Evolutionary conservation across 2,329 filamentous ascomycete species (phyloP), one percentile per base, ranked within the genome.

Genomic region (Stylonectria norvegica): DNA sequence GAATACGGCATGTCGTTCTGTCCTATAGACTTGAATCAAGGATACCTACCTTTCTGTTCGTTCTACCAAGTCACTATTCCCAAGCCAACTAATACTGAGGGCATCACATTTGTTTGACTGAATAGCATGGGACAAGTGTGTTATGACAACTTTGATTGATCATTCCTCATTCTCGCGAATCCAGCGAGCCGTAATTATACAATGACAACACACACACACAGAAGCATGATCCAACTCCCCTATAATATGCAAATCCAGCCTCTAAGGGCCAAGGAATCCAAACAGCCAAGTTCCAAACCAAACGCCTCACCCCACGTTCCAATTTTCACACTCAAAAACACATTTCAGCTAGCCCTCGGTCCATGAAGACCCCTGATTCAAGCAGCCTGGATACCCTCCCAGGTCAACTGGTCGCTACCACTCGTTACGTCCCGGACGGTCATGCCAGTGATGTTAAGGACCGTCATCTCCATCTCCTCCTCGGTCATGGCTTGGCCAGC

Each of bases 401-500:
- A 69, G 11, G 66, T 68, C 37, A 67, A 41, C 44, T 69, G 62
- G 10, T 70, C 66, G 27, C 61, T 69, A 15, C 52, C 47, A 17
- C 52, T 52, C 1, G 64, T 66, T 4, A 65, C 62, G 38, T 71
- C 67, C 3, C 67, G 61, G 11, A 71, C 59, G 15, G 66, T 68
- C 62, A 71, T 64, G 50, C 68, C 68, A 7, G 68, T 70, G 20
- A 78, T 75, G 56, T 71, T 78, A 37, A 72, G 63, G 10, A 86
- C 71, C 1, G 83, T 86, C 53, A 81, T 70, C 53, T 85, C 81
- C 30, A 83, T 69, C 53, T 81, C 75, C 15, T 79, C 75, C 50
- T 78, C 73, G 1, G 70, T 76, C 73, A 85, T 82, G 48, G 75
- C 71, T 55, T 79, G 76, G 0, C 80, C 80, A 3, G 74, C 73